Evolutionary conservation across 176 grass and related monocot species (phyloP).

Genomic region (Pharus latifolius): DNA sequence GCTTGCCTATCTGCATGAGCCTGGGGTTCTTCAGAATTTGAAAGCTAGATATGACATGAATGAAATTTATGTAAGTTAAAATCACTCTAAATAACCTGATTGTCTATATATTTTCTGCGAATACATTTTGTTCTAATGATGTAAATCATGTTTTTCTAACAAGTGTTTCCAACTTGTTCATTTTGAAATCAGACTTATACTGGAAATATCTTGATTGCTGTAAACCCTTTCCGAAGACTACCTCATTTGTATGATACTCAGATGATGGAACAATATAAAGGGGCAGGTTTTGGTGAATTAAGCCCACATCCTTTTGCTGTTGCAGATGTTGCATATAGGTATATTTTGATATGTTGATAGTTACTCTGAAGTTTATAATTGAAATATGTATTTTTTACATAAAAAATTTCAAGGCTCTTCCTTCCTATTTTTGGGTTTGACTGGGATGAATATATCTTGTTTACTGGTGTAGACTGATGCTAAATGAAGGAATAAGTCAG

Average conservation of each 20-base stretch:
- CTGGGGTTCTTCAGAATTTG: conserved; percentile 87
- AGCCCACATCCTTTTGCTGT: conserved; percentile 94
- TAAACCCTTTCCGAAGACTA: conserved; percentile 93
- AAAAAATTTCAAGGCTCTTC: neutral
- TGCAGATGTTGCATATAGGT: conserved; percentile 96
- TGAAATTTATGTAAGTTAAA: conserved; percentile 89
- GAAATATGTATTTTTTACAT: neutral
- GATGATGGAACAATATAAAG: conserved; percentile 99
- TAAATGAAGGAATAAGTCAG: conserved; percentile 65
- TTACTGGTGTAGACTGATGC: conserved; percentile 52
- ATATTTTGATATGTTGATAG: conserved; percentile 20
- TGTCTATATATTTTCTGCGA: neutral
- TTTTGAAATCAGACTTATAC: conserved; percentile 74
- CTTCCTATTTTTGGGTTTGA: conserved; percentile 9
- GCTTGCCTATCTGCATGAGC: conserved; percentile 92
- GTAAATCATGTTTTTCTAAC: neutral
- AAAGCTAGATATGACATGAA: conserved; percentile 90
- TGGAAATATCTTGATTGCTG: conserved; percentile 94
- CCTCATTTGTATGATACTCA: conserved; percentile 93
- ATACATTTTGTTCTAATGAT: neutral
- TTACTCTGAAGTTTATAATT: neutral
- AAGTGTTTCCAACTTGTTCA: neutral
- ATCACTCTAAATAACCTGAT: neutral
- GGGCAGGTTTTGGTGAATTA: conserved; percentile 87
- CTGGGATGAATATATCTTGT: conserved; percentile 5